A percentile compares a stretch with the other conserved stretches of the same genome.
These are phyloP conservation scores for Pythium scleroteichum DNA, from an alignment of 352 stramenopile genomes.

Conservation along the genomic window DNA sequence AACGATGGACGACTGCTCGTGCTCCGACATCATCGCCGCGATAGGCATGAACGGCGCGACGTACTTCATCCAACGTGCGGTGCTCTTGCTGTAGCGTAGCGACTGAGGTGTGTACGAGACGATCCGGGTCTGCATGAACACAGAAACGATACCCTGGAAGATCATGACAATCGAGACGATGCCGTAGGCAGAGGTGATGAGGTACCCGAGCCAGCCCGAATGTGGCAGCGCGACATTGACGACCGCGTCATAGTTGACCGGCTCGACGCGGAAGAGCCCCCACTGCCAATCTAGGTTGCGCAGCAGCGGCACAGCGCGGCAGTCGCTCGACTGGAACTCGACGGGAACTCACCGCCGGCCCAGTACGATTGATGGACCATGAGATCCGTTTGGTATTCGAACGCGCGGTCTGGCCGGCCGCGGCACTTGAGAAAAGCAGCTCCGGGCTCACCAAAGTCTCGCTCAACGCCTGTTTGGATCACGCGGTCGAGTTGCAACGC, in stretches of 20 bases:
- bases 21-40: conserved; percentile 37
- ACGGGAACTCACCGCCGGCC: conserved; percentile 48
- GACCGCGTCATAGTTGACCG: conserved; percentile 38
- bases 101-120: conserved; percentile 47
- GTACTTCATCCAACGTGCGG: conserved; percentile 36
- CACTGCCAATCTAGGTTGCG: conserved; percentile 42
- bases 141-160: conserved; percentile 46
- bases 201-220: conserved; percentile 39
- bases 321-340: conserved; percentile 60
- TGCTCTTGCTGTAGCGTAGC: conserved; percentile 36
- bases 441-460: conserved; percentile 45
- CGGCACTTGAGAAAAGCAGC: conserved; percentile 53
- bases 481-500: conserved; percentile 29
- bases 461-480: conserved; percentile 39
- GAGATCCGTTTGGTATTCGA: conserved; percentile 62
- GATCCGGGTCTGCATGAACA: conserved; percentile 36
- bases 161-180: conserved; percentile 55
- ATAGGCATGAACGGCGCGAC: conserved; percentile 48
- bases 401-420: conserved; percentile 37
- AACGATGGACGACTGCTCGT: conserved; percentile 43
- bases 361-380: conserved; percentile 61
- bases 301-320: conserved; percentile 41
- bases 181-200: conserved; percentile 45
- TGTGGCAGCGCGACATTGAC: conserved; percentile 48
- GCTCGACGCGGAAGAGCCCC: conserved; percentile 48